These are phyloP conservation scores for Bruguiera gymnorhiza DNA, from an alignment of 345 rosid species.

Conservation along the genomic window DNA sequence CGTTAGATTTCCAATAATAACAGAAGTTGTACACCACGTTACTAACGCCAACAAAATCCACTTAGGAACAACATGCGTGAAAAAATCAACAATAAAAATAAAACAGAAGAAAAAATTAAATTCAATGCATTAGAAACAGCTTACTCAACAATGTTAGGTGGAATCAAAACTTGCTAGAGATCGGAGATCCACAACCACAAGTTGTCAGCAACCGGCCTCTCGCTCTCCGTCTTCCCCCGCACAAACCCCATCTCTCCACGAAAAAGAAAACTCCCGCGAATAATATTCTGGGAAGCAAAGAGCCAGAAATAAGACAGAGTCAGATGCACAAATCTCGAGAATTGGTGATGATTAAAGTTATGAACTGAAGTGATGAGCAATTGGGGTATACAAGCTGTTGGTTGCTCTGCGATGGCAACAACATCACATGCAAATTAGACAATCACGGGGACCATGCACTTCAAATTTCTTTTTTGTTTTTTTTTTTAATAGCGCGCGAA, in stretches of 20 bases:
- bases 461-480: background rate
- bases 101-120: no score
- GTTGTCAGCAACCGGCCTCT: background rate
- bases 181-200: background rate
- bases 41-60: no score
- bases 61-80: no score
- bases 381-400: conserved; percentile 29
- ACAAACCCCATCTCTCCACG: background rate
- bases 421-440: conserved; percentile 20
- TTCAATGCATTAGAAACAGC: background rate
- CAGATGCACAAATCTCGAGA: background rate
- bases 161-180: conserved; percentile 1
- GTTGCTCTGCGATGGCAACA: conserved; percentile 35
- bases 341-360: no score
- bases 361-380: no score
- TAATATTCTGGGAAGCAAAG: background rate
- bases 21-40: no score
- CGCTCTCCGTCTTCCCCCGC: background rate
- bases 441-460: conserved; percentile 16
- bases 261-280: background rate
- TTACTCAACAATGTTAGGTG: background rate
- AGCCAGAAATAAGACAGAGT: background rate
- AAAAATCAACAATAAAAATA: no score
- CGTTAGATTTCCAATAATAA: no score
- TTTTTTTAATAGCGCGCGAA: conserved; percentile 24